A percentile compares a stretch with the other conserved stretches of the same genome.
Evolutionary conservation across 495 filamentous ascomycete species (phyloP).

Genomic region (Articulospora tetracladia): DNA sequence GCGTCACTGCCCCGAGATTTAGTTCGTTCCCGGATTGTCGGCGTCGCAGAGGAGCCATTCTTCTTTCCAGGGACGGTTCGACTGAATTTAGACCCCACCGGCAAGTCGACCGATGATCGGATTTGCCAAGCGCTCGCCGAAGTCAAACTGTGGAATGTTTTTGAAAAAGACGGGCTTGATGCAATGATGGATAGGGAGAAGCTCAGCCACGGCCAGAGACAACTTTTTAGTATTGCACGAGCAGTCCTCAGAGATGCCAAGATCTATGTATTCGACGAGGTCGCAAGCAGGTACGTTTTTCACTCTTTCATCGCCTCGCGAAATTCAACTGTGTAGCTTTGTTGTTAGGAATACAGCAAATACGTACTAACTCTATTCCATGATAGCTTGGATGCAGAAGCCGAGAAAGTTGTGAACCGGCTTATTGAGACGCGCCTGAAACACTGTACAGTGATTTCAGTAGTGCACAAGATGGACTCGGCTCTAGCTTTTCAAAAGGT

Average conservation of each 20-base stretch:
- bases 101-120: constrained; percentile 26
- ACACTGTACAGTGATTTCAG: neutral
- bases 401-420: constrained; percentile 51
- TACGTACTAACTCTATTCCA: too few relatives aligned
- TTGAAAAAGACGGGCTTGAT: constrained; percentile 39
- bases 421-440: constrained; percentile 37
- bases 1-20: neutral
- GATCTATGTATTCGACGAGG: neutral
- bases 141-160: constrained; percentile 34
- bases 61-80: constrained; percentile 37
- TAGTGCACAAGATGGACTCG: constrained; percentile 49
- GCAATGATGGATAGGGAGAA: constrained; percentile 30
- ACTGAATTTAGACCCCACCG: constrained; percentile 41
- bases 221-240: constrained; percentile 44
- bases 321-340: too few relatives aligned
- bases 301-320: too few relatives aligned
- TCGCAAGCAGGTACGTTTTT: neutral
- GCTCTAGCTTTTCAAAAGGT: constrained; percentile 37
- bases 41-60: constrained; percentile 36
- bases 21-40: constrained; percentile 27
- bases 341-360: too few relatives aligned
- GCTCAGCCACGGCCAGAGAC: constrained; percentile 40
- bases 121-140: constrained; percentile 29
- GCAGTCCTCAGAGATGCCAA: constrained; percentile 24
- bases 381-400: constrained; percentile 37